A percentile compares a stretch with the other conserved stretches of the same genome.
Conservation (phyloP, 2,329 filamentous ascomycete species). For the Arthrobotrys entomopaga region DNA sequence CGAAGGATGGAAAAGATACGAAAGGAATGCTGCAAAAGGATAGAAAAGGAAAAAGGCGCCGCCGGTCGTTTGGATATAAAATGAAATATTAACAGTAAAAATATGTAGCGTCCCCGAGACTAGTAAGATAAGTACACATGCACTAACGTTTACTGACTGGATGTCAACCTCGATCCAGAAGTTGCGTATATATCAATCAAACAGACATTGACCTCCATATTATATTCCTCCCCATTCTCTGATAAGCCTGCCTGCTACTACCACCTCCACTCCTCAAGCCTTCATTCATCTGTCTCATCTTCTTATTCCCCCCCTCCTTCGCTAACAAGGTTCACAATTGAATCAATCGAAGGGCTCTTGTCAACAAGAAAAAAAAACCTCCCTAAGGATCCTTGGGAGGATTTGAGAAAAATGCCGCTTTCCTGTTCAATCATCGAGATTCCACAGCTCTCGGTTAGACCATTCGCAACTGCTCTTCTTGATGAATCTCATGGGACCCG, state of each 20-base stretch:
- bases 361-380: neutral
- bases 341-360: too few species aligned
- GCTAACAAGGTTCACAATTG: too few species aligned
- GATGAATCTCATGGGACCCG: slow-evolving; percentile 3
- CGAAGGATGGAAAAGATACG: neutral
- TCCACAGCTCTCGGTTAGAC: slow-evolving; percentile 3
- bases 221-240: neutral
- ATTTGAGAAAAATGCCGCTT: slow-evolving; percentile 28
- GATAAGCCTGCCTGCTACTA: too few species aligned
- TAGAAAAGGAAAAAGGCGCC: too few species aligned
- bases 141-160: neutral
- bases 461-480: slow-evolving; percentile 36
- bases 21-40: neutral
- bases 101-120: too few species aligned
- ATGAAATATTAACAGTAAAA: too few species aligned
- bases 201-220: neutral
- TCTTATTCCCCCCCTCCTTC: neutral
- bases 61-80: neutral
- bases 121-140: neutral
- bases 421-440: slow-evolving; percentile 12
- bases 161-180: neutral
- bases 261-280: neutral
- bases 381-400: neutral
- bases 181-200: neutral
- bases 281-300: neutral